These are phyloP conservation scores for Aureobasidium subglaciale DNA, from an alignment of 2,329 filamentous ascomycete species.

Conservation along the genomic window DNA sequence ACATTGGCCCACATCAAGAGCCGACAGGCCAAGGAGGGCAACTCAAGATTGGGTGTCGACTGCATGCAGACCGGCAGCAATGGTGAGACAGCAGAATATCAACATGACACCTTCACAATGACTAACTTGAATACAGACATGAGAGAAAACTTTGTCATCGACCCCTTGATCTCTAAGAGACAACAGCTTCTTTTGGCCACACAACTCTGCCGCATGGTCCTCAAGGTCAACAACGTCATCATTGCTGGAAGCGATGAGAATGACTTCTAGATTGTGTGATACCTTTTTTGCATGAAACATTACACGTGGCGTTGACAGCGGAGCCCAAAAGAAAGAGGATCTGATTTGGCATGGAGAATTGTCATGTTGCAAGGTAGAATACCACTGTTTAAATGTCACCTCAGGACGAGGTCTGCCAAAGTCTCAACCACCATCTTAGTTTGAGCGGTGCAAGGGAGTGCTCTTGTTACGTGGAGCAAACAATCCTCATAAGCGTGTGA, in stretches of 20 bases:
- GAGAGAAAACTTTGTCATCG: conserved; percentile 96
- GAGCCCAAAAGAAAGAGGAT: not conserved
- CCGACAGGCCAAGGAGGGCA: conserved; percentile 83
- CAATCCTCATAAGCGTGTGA: no score
- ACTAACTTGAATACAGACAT: conserved; percentile 54
- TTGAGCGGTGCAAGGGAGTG: not conserved
- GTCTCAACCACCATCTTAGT: not conserved
- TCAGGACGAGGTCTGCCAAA: not conserved
- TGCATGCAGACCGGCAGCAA: conserved; percentile 96
- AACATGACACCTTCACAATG: not conserved
- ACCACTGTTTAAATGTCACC: conserved; percentile 9
- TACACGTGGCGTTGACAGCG: not conserved
- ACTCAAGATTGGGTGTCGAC: conserved; percentile 79
- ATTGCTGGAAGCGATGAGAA: conserved; percentile 80
- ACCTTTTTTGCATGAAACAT: not conserved
- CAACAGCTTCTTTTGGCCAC: conserved; percentile 94
- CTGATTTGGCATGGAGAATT: not conserved
- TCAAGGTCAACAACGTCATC: conserved; percentile 95
- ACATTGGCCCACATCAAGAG: conserved; percentile 93
- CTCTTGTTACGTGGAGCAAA: no score
- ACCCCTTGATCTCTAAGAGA: conserved; percentile 95
- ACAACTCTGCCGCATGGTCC: conserved; percentile 94
- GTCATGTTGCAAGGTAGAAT: conserved; percentile 2
- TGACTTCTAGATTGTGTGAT: conserved; percentile 56
- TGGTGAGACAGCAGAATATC: conserved; percentile 41